phyloP scores from a whole-genome alignment of 805 yeast genomes.

The Myxozyma monticola region DNA sequence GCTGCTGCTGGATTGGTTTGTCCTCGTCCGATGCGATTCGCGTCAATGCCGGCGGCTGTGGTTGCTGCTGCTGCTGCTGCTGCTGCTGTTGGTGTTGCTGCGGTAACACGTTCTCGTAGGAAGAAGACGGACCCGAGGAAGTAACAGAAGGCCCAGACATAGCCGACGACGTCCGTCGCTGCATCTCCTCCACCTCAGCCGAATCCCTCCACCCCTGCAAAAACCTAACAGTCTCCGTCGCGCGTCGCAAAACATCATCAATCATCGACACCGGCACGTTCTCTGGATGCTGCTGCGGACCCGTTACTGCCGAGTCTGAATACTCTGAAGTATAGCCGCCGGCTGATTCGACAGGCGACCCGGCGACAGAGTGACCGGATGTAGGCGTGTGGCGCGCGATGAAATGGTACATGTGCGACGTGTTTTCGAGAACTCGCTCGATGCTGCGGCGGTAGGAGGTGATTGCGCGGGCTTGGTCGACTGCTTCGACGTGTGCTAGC shows the following conservation, averaged over 20 bases:
- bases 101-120: too few relatives aligned
- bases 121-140: too few relatives aligned
- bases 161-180: slow-evolving; percentile 3
- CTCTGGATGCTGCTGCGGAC: not conserved
- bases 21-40: too few relatives aligned
- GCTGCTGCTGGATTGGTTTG: too few relatives aligned
- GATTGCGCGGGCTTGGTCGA: slow-evolving; percentile 9
- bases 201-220: slow-evolving; percentile 21
- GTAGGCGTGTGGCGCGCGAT: slow-evolving; percentile 15
- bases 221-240: slow-evolving; percentile 17
- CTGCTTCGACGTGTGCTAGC: slow-evolving; percentile 14
- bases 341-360: not conserved
- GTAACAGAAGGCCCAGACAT: too few relatives aligned
- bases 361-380: not conserved
- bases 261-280: slow-evolving; percentile 16
- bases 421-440: slow-evolving; percentile 22
- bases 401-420: slow-evolving; percentile 26
- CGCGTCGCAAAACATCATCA: slow-evolving; percentile 21
- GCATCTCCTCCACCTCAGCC: slow-evolving; percentile 4
- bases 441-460: slow-evolving; percentile 15
- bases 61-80: not conserved
- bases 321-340: not conserved
- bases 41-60: too few relatives aligned
- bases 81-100: slow-evolving; percentile 2
- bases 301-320: not conserved